Conservation (phyloP, 2,329 filamentous ascomycete genomes). For the Phialemoniopsis sp. region DNA sequence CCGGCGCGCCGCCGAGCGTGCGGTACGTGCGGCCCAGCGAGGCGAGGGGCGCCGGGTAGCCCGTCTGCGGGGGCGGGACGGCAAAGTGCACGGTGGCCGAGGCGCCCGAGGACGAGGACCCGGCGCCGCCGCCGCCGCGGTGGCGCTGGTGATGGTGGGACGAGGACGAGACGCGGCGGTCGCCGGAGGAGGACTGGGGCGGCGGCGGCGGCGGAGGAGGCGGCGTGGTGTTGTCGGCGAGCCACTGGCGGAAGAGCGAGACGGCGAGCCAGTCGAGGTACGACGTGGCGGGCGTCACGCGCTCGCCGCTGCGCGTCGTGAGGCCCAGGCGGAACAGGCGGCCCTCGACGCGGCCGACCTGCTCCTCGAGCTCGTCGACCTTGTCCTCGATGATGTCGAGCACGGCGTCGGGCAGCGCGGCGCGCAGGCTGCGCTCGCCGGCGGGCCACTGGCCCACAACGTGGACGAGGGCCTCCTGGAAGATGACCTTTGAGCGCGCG, state of each 20-base stretch:
- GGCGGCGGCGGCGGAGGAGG: slow-evolving; percentile 54
- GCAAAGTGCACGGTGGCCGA: slow-evolving; percentile 1
- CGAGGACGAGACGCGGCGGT: slow-evolving; percentile 6
- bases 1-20: slow-evolving; percentile 61
- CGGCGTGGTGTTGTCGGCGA: slow-evolving; percentile 83
- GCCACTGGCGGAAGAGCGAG: slow-evolving; percentile 85
- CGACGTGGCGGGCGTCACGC: slow-evolving; percentile 72
- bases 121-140: slow-evolving; percentile 20
- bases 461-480: slow-evolving; percentile 84
- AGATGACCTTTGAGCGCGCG: slow-evolving; percentile 77
- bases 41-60: slow-evolving; percentile 44
- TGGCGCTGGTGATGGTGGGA: neutral
- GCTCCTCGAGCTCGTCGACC: slow-evolving; percentile 84
- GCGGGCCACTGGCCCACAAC: slow-evolving; percentile 92
- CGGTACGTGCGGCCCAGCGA: slow-evolving; percentile 72
- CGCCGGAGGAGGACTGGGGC: slow-evolving; percentile 27
- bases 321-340: slow-evolving; percentile 79
- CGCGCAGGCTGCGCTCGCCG: slow-evolving; percentile 71
- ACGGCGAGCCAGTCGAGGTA: slow-evolving; percentile 90
- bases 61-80: slow-evolving; percentile 18
- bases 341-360: slow-evolving; percentile 73
- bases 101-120: slow-evolving; percentile 11
- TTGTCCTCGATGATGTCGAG: slow-evolving; percentile 93
- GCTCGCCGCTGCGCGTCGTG: slow-evolving; percentile 74
- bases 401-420: slow-evolving; percentile 68